Evolutionary conservation across 192 early-diverging fungal species (phyloP).

Genomic region (Coemansia sp.): DNA sequence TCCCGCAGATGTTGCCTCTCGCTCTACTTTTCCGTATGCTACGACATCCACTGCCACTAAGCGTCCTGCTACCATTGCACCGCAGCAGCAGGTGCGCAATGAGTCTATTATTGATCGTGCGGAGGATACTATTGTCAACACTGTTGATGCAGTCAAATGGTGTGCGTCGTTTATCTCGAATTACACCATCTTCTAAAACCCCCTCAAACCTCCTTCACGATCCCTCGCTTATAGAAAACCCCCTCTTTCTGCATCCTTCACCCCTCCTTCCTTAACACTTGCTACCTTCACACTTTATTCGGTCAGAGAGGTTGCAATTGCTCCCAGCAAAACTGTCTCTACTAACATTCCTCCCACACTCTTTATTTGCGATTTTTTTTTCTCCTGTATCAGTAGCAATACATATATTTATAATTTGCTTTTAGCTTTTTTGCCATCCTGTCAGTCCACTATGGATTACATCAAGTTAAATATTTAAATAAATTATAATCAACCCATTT

Average conservation of each 20-base stretch:
- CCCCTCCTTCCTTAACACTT: not conserved
- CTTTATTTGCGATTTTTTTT: not conserved
- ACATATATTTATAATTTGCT: not conserved
- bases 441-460: not conserved
- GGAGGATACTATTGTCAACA: slow-evolving; percentile 55
- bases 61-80: slow-evolving; percentile 3
- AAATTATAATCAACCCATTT: too few species aligned
- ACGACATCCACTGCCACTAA: not conserved
- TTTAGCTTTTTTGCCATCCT: not conserved
- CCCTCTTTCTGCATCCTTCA: not conserved
- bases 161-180: slow-evolving; percentile 57
- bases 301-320: too few species aligned
- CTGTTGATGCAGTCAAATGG: slow-evolving; percentile 57
- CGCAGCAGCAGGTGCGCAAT: slow-evolving; percentile 22
- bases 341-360: not conserved
- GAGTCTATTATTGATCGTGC: slow-evolving; percentile 54
- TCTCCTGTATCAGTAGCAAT: not conserved
- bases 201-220: not conserved
- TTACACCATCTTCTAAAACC: slow-evolving; percentile 50
- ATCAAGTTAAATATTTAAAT: too few species aligned
- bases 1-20: not conserved
- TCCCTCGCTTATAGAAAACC: not conserved
- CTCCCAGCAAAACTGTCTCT: too few species aligned
- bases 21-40: not conserved
- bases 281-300: not conserved